phyloP scores from a whole-genome alignment of 108 stramenopile species.

The Stephanodiscus minutulus region DNA sequence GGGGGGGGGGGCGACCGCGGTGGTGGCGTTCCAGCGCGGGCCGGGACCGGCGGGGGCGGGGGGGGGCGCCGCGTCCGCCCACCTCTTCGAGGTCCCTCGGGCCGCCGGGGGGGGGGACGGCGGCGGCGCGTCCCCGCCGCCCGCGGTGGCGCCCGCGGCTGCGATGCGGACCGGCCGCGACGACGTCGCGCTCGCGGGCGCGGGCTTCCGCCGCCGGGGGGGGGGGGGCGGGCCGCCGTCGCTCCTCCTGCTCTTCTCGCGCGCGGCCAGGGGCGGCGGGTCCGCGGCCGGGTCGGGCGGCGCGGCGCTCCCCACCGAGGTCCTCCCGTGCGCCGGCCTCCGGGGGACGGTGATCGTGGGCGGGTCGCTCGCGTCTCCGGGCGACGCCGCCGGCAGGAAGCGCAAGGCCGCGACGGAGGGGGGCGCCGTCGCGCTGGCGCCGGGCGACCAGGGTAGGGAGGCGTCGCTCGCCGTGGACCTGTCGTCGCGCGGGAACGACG shows the following conservation, averaged over 20 bases:
- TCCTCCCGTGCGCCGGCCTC: conserved; percentile 17
- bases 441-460: conserved; percentile 41
- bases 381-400: conserved; percentile 21
- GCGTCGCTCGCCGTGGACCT: conserved; percentile 43
- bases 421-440: conserved; percentile 26
- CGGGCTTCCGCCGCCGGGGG: conserved; percentile 16
- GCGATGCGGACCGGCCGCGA: conserved; percentile 4
- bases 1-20: background rate
- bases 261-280: background rate
- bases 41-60: background rate
- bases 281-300: conserved; percentile 13
- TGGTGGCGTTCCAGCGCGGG: background rate
- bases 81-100: too few relatives aligned
- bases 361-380: background rate
- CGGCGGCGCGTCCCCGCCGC: background rate
- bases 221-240: background rate
- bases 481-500: conserved; percentile 10
- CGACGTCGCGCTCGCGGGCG: conserved; percentile 11
- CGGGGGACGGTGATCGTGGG: conserved; percentile 18
- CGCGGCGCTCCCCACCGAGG: conserved; percentile 31
- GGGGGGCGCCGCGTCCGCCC: background rate
- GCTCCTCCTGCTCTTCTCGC: conserved; percentile 4
- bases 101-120: background rate
- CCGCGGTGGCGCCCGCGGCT: too few relatives aligned
- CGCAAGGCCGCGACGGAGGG: conserved; percentile 17